These are phyloP conservation scores for Rhizoclosmatium globosum DNA, from an alignment of 192 early-diverging fungal species.

Conservation along the genomic window DNA sequence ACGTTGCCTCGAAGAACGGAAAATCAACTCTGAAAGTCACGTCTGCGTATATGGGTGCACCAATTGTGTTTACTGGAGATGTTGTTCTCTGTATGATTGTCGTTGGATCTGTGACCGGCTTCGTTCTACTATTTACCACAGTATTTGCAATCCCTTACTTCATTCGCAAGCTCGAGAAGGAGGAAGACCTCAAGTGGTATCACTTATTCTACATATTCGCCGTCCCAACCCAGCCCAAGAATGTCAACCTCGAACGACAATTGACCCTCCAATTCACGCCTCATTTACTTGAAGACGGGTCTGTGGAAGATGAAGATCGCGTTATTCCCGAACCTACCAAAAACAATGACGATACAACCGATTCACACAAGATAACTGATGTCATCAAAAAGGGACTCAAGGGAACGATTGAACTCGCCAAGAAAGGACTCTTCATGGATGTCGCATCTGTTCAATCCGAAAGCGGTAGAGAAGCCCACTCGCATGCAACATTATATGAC, in stretches of 20 bases:
- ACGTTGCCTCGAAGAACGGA: conserved; percentile 76
- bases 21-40: conserved; percentile 30
- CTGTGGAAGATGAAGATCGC: conserved; percentile 26
- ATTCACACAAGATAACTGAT: conserved; percentile 21
- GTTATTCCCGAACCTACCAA: conserved; percentile 38
- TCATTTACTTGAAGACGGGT: conserved; percentile 17
- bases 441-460: conserved; percentile 45
- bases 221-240: conserved; percentile 56
- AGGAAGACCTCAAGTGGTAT: conserved; percentile 79
- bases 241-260: conserved; percentile 33
- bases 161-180: conserved; percentile 65
- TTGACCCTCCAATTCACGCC: conserved; percentile 19
- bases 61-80: background rate
- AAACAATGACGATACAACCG: conserved; percentile 44
- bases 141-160: conserved; percentile 76
- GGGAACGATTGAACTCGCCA: background rate
- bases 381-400: background rate
- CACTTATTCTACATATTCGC: conserved; percentile 70
- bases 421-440: conserved; percentile 42
- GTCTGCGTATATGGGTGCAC: conserved; percentile 5
- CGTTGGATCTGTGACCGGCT: conserved; percentile 65
- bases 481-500: conserved; percentile 72
- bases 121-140: conserved; percentile 61
- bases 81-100: conserved; percentile 67
- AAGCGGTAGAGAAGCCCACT: conserved; percentile 59